phyloP scores from a whole-genome alignment of 805 yeast genomes.

The Candida golubevii region DNA sequence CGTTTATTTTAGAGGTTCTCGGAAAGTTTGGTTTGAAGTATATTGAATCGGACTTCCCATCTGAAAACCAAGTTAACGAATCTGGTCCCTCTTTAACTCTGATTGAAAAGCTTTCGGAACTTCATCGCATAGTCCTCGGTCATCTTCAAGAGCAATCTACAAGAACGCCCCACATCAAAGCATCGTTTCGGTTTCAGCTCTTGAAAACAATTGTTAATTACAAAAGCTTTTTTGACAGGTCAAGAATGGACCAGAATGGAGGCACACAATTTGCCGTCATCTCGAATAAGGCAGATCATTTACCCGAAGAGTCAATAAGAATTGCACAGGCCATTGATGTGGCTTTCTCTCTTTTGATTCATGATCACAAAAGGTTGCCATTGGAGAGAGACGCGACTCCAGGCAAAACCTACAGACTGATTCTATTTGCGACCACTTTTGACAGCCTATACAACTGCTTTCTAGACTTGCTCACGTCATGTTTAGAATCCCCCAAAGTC shows the following conservation, averaged over 20 bases:
- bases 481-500: conserved; percentile 28
- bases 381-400: neutral
- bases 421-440: conserved; percentile 5
- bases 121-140: conserved; percentile 1
- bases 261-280: neutral
- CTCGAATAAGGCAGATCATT: neutral
- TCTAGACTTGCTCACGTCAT: conserved; percentile 41
- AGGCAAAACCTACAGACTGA: conserved; percentile 1
- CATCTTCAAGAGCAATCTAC: conserved; percentile 4
- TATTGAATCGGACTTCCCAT: conserved; percentile 1
- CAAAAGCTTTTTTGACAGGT: neutral
- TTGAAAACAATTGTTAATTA: conserved; percentile 5
- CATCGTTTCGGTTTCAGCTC: conserved; percentile 7
- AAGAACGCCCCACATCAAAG: neutral
- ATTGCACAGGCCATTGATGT: conserved; percentile 4
- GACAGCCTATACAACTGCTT: conserved; percentile 47
- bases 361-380: neutral
- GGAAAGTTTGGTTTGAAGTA: conserved; percentile 7
- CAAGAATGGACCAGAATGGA: neutral
- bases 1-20: conserved; percentile 8
- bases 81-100: neutral
- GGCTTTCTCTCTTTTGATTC: neutral
- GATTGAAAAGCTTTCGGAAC: neutral
- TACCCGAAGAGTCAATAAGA: neutral
- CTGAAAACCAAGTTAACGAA: neutral